A percentile compares a stretch with the other conserved stretches of the same genome.
Conservation (phyloP, 371 early-diverging fungal species). For the Smittium mucronatum region DNA sequence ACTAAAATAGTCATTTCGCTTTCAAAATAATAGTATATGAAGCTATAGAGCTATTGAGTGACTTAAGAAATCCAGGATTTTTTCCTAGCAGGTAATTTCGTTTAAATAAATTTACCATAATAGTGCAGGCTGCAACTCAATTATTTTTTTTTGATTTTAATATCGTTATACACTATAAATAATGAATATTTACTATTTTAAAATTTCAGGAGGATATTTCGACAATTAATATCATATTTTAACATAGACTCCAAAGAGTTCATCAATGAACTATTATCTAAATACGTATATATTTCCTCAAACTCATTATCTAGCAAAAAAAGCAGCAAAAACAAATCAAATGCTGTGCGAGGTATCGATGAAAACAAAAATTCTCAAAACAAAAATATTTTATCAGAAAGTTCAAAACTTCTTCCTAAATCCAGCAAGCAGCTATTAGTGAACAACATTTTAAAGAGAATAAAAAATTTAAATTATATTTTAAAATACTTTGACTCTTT, state of each 20-base stretch:
- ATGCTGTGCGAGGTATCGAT: too few species aligned
- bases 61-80: not conserved
- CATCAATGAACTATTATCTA: not conserved
- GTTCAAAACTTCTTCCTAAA: not conserved
- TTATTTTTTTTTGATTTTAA: not conserved
- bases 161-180: not conserved
- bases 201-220: not conserved
- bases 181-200: too few species aligned
- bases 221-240: not conserved
- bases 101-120: not conserved
- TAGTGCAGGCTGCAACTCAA: not conserved
- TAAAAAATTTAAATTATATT: not conserved
- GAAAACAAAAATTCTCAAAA: not conserved
- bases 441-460: not conserved
- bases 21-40: not conserved
- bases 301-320: not conserved
- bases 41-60: not conserved
- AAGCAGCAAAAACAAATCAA: not conserved
- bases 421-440: not conserved
- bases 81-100: not conserved
- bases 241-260: not conserved
- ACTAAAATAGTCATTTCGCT: not conserved
- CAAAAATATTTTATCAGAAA: not conserved
- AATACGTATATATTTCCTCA: not conserved
- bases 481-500: not conserved